Evolutionary conservation across 169 alveolate species (phyloP).

Genomic region (Eimeria tenella): DNA sequence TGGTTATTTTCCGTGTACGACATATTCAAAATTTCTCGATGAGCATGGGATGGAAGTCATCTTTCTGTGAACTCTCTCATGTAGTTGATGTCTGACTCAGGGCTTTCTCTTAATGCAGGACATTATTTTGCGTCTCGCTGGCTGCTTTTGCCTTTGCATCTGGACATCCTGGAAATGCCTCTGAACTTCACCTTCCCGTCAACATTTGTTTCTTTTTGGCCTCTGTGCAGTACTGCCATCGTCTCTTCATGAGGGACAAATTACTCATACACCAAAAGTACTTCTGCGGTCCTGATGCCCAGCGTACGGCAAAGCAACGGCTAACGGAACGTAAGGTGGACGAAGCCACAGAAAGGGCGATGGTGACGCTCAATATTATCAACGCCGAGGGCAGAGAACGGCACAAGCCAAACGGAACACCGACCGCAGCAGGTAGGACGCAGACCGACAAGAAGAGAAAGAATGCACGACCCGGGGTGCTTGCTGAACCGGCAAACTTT

Average conservation of each 20-base stretch:
- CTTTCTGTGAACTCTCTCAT: no score
- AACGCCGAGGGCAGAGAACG: constrained; percentile 51
- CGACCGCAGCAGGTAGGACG: constrained; percentile 38
- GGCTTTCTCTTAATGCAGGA: no score
- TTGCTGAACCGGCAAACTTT: constrained; percentile 80
- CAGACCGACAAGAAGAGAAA: constrained; percentile 67
- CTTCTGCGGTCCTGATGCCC: constrained; percentile 94
- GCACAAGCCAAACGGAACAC: background rate
- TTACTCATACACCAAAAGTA: constrained; percentile 89
- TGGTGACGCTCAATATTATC: constrained; percentile 86
- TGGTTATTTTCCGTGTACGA: no score
- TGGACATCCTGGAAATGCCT: no score
- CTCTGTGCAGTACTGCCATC: constrained; percentile 89
- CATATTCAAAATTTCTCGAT: no score
- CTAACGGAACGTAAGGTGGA: constrained; percentile 86
- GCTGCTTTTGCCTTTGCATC: no score
- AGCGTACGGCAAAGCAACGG: constrained; percentile 91
- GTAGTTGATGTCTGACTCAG: no score
- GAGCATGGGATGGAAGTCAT: no score
- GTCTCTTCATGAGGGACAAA: constrained; percentile 89
- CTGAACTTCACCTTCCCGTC: no score
- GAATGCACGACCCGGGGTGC: constrained; percentile 64
- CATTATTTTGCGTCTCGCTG: no score
- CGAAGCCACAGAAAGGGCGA: constrained; percentile 84
- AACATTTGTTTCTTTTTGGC: background rate